Percentiles rank a stretch among this genome's conserved stretches.
Conservation (phyloP, 345 rosid genomes). For the Erysimum cheiranthoides region DNA sequence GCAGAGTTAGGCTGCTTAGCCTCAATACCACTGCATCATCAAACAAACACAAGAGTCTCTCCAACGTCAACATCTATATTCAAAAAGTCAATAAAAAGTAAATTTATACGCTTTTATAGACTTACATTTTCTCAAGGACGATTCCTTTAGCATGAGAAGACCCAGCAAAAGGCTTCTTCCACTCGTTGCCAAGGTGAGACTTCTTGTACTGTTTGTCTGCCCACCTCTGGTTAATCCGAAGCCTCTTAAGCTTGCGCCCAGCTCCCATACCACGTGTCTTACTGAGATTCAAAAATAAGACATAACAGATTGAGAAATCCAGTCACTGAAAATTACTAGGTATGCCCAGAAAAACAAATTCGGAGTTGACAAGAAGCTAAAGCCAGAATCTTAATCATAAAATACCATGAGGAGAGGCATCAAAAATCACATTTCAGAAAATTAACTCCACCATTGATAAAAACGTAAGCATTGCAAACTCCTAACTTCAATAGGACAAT, state of each 20-base stretch:
- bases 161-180: constrained; percentile 80
- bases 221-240: constrained; percentile 88
- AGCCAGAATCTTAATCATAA: background rate
- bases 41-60: constrained; percentile 1
- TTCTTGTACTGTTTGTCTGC: constrained; percentile 91
- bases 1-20: constrained; percentile 99
- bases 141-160: constrained; percentile 78
- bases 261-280: constrained; percentile 76
- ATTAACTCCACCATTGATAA: background rate
- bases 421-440: background rate
- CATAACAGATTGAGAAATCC: background rate
- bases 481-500: background rate
- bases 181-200: constrained; percentile 83
- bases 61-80: background rate
- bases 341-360: background rate
- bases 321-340: background rate
- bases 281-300: constrained; percentile 31
- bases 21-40: constrained; percentile 76
- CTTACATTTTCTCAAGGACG: constrained; percentile 69
- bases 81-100: background rate
- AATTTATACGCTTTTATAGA: background rate
- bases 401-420: background rate
- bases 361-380: background rate
- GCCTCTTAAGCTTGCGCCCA: constrained; percentile 78
- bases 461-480: background rate